phyloP scores from a whole-genome alignment of 1,284 basidiomycete genomes.

The Wolfiporia cocos region DNA sequence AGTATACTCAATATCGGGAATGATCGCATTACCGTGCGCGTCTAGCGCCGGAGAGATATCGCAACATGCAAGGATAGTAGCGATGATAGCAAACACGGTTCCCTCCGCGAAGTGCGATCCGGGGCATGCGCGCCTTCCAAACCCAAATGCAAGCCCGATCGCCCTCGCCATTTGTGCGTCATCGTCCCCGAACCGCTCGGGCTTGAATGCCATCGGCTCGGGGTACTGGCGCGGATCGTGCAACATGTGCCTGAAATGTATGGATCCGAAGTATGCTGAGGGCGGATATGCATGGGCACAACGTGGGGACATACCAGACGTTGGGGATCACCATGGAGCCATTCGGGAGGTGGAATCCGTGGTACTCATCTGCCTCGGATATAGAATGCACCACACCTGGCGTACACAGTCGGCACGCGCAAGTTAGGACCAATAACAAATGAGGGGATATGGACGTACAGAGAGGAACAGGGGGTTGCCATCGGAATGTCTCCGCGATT shows the following conservation, averaged over 20 bases:
- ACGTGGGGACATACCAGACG: slow-evolving; percentile 6
- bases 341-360: slow-evolving; percentile 14
- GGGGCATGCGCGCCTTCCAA: slow-evolving; percentile 3
- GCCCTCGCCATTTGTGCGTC: neutral
- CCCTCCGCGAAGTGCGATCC: neutral
- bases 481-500: slow-evolving; percentile 13
- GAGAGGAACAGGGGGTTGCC: slow-evolving; percentile 11
- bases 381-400: slow-evolving; percentile 9
- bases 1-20: neutral
- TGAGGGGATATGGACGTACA: neutral
- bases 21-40: neutral
- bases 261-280: neutral
- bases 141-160: slow-evolving; percentile 14
- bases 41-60: neutral
- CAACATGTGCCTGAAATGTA: slow-evolving; percentile 9
- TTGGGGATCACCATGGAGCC: slow-evolving; percentile 13
- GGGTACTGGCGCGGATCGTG: slow-evolving; percentile 4
- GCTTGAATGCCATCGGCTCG: slow-evolving; percentile 8
- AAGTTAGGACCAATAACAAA: neutral
- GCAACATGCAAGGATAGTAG: neutral
- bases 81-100: neutral
- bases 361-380: slow-evolving; percentile 10
- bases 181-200: slow-evolving; percentile 8
- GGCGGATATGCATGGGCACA: neutral
- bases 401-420: neutral